phyloP scores from a whole-genome alignment of 2,329 filamentous ascomycete genomes.

The Fusarium xylarioides region DNA sequence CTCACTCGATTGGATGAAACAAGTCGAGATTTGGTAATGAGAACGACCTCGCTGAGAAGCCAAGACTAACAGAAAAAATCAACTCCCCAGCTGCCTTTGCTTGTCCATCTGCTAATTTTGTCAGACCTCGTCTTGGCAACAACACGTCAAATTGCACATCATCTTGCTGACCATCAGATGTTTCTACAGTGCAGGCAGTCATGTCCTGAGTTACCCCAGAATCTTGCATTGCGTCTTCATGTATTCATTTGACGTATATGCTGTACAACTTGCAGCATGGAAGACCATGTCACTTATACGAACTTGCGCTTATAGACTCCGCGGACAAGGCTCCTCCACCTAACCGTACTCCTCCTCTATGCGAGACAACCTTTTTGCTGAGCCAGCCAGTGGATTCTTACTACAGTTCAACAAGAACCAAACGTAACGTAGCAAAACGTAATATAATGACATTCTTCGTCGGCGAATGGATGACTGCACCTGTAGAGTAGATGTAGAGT shows the following conservation, averaged over 20 bases:
- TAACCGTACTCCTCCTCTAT: not conserved
- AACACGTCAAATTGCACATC: constrained; percentile 25
- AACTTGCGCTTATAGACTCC: constrained; percentile 12
- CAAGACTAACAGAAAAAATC: constrained; percentile 36
- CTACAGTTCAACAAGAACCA: constrained; percentile 1
- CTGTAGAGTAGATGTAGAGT: constrained; percentile 36
- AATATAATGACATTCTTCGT: constrained; percentile 22
- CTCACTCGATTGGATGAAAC: constrained; percentile 44
- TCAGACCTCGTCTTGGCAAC: constrained; percentile 8
- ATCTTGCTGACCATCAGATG: constrained; percentile 23
- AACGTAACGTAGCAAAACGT: constrained; percentile 43
- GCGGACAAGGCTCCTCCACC: constrained; percentile 29
- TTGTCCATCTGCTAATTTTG: constrained; percentile 27
- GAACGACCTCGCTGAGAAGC: constrained; percentile 44
- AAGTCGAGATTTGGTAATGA: constrained; percentile 50
- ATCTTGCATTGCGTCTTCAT: constrained; percentile 14
- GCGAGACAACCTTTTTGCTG: constrained; percentile 9
- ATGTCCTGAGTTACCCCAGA: not conserved
- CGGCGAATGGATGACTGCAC: constrained; percentile 31
- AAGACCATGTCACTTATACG: constrained; percentile 7
- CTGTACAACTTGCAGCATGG: not conserved
- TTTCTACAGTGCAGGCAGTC: not conserved
- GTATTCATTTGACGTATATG: constrained; percentile 24
- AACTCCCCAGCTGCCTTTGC: not conserved
- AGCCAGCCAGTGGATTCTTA: constrained; percentile 1